phyloP scores from a whole-genome alignment of 2,329 filamentous ascomycete genomes.

The Fusarium sp. region DNA sequence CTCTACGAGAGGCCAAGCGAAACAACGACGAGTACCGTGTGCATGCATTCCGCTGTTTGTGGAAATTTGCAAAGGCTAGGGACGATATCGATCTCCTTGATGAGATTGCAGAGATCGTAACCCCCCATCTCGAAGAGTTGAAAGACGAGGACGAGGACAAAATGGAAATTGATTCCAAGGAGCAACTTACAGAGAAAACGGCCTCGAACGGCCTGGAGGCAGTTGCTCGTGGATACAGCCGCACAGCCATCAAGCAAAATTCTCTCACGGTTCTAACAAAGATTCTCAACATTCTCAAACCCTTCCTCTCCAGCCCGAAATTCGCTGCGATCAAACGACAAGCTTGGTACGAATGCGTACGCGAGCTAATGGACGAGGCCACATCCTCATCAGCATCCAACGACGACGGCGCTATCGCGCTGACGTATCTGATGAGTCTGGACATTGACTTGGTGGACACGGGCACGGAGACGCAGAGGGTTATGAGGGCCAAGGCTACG shows the following conservation, averaged over 20 bases:
- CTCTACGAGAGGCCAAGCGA: conserved; percentile 86
- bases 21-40: conserved; percentile 87
- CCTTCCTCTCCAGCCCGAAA: conserved; percentile 51
- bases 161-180: conserved; percentile 74
- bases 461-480: conserved; percentile 62
- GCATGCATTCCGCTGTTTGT: conserved; percentile 76
- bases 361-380: conserved; percentile 58
- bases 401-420: conserved; percentile 34
- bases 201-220: conserved; percentile 62
- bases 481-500: conserved; percentile 57
- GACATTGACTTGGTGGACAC: conserved; percentile 57
- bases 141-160: conserved; percentile 66
- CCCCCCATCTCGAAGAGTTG: conserved; percentile 67
- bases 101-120: conserved; percentile 71
- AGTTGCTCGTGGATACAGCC: conserved; percentile 60
- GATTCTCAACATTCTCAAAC: conserved; percentile 53
- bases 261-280: conserved; percentile 52
- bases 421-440: conserved; percentile 57
- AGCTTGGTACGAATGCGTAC: conserved; percentile 61
- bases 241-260: conserved; percentile 49
- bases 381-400: conserved; percentile 34
- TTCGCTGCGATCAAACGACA: conserved; percentile 58
- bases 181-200: conserved; percentile 55
- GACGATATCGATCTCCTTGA: conserved; percentile 75
- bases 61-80: conserved; percentile 73